Base-by-base conservation (phyloP, 2,329 filamentous ascomycete genomes). In the Colletotrichum plurivorum region DNA sequence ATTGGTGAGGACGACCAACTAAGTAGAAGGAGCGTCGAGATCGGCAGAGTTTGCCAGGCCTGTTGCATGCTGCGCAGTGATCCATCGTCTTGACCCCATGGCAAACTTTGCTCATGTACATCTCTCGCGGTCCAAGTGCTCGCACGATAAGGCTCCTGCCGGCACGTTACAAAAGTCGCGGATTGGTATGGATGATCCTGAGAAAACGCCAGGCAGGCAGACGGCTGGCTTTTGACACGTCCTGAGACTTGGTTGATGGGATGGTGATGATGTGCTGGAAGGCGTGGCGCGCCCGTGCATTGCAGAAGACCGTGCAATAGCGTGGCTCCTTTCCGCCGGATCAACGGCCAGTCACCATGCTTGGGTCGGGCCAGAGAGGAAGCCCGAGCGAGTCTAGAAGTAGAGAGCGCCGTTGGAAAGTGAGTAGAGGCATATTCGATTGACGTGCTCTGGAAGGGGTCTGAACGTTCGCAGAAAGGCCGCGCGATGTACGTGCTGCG, bases 41-140 rank as follows among this genome's bases (percentile, higher is more conserved):
- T 67, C 22, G 27, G 63, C 67, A 69, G 51, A 69, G 66, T 69
- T 69, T 65, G 15, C 25, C 15, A 62, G 31, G 41, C 25, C 51
- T 56, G 22, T 36, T 46, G 56, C 54, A 62, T 56, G 31, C 45
- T 46, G 56, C 54, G 66, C 55, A 45, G 45, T 69, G 52, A 57
- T 46, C 62, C 55, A 49, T 69, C 67, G 67, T 67, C 67, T 67
- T 56, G 55, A 56, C 45, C 51, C 25, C 15, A 22, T 8, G 25
- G 13, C 20, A 45, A 69, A 69, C 55, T 69, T 36, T 69, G 67
- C 62, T 48, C 51, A 69, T 56, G 20, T 54, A 56, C 10, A 45
- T 25, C 43, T 22, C 49, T 46, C 20, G n/a, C 45, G 45, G 36
- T 52, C 31, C 22, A 56, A 18, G 43, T 25, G 43, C 25, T 18